A percentile compares a stretch with the other conserved stretches of the same genome.
Conservation (phyloP, 768 basidiomycete genomes). For the Rhizopogon vesiculosus region DNA sequence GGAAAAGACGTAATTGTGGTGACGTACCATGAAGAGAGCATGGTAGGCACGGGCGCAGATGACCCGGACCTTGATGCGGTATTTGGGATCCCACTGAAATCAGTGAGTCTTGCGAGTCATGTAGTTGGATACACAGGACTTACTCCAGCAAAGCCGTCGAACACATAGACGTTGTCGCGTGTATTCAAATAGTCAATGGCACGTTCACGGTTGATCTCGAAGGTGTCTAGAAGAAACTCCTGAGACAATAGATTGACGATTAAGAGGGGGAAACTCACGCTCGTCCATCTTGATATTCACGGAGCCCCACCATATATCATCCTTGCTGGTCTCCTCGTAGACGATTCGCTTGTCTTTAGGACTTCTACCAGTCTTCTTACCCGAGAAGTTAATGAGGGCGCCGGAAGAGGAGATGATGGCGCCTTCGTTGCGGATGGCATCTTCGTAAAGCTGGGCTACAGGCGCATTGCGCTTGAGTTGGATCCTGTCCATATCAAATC, state of each 20-base stretch:
- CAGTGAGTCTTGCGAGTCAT: not conserved
- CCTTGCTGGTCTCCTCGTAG: constrained; percentile 93
- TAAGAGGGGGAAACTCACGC: constrained; percentile 45
- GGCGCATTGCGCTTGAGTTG: constrained; percentile 93
- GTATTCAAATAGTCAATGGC: constrained; percentile 99
- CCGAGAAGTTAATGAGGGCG: constrained; percentile 98
- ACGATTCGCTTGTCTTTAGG: constrained; percentile 99
- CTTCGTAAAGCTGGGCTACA: constrained; percentile 89
- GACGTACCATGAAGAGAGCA: constrained; percentile 92
- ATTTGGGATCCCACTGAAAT: constrained; percentile 91
- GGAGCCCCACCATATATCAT: constrained; percentile 99
- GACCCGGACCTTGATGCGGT: constrained; percentile 99
- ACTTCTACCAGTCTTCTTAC: constrained; percentile 96
- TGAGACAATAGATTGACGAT: not conserved
- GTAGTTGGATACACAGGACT: constrained; percentile 17
- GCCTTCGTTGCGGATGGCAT: constrained; percentile 97
- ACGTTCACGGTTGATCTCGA: constrained; percentile 98
- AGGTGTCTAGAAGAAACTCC: constrained; percentile 63
- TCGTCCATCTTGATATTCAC: constrained; percentile 99
- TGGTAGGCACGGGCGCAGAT: constrained; percentile 99
- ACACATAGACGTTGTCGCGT: constrained; percentile 96
- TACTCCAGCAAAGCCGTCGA: constrained; percentile 92
- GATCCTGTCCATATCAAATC: constrained; percentile 98
- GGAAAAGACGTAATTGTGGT: constrained; percentile 4
- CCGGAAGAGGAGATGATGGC: constrained; percentile 96